Percentiles rank a stretch among this genome's conserved stretches.
Conservation (phyloP, 2,329 filamentous ascomycete species). For the Thielaviopsis euricoi region DNA sequence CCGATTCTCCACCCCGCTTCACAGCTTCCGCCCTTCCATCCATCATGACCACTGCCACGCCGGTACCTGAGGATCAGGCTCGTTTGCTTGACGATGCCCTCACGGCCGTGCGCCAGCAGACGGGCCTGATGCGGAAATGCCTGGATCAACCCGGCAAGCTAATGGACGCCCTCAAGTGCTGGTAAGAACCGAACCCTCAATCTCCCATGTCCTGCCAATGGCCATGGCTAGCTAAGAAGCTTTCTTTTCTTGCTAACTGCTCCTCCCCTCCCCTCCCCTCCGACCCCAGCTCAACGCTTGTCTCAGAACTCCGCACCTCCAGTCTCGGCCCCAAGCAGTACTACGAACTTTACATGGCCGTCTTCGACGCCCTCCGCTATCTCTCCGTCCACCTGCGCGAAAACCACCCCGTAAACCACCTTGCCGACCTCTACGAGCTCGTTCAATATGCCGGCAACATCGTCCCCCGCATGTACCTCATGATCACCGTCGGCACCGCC, state of each 20-base stretch:
- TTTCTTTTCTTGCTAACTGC: neutral
- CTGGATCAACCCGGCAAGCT: constrained; percentile 94
- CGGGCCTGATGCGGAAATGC: constrained; percentile 91
- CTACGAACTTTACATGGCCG: constrained; percentile 98
- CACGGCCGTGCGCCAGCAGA: constrained; percentile 92
- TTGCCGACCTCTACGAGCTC: constrained; percentile 93
- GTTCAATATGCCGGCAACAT: constrained; percentile 98
- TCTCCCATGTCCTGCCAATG: neutral
- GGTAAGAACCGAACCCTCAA: no score
- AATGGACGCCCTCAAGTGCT: constrained; percentile 99
- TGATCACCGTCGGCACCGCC: constrained; percentile 97
- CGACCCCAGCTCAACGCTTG: constrained; percentile 66
- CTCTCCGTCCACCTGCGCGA: constrained; percentile 92
- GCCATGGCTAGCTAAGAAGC: no score
- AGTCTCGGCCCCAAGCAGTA: constrained; percentile 98
- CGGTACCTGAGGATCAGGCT: constrained; percentile 58
- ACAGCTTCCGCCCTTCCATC: neutral
- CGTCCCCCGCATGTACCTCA: constrained; percentile 86
- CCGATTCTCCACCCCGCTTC: neutral
- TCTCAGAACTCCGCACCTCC: constrained; percentile 94
- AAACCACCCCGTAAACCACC: constrained; percentile 92
- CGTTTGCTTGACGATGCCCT: constrained; percentile 95
- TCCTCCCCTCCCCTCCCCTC: neutral
- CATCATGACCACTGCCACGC: constrained; percentile 36
- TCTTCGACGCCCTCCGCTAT: constrained; percentile 94